Percentiles rank a stretch among this genome's conserved stretches.
Conservation (phyloP, 75 land plant species). For the Ceratopteris richardii region DNA sequence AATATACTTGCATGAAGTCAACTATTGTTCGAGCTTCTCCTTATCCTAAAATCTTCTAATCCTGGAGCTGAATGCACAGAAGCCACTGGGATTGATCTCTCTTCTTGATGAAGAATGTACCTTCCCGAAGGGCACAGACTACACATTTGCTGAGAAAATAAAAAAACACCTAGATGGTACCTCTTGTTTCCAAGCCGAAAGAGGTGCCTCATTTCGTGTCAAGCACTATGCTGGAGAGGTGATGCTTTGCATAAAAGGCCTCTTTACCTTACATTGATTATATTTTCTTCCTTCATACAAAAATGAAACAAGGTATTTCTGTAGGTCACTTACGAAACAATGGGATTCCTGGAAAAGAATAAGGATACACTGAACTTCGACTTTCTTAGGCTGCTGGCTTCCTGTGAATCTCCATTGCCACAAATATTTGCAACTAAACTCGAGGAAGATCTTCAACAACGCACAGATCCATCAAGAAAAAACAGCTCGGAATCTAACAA, state of each 20-base stretch:
- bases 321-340: constrained; percentile 81
- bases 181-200: constrained; percentile 64
- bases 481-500: constrained; percentile 46
- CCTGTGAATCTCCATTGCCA: constrained; percentile 45
- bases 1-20: no score
- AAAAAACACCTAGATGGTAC: constrained; percentile 65
- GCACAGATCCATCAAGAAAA: constrained; percentile 13
- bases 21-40: no score
- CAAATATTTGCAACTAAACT: constrained; percentile 47
- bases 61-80: no score
- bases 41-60: no score
- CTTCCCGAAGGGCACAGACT: constrained; percentile 70
- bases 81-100: constrained; percentile 71
- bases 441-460: constrained; percentile 25
- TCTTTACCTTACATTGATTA: no score
- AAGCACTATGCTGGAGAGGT: constrained; percentile 97
- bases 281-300: no score
- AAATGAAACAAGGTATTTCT: no score
- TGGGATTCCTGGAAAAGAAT: constrained; percentile 86
- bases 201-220: constrained; percentile 54
- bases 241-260: constrained; percentile 17
- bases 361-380: constrained; percentile 70
- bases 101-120: constrained; percentile 89
- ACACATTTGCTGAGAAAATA: constrained; percentile 77
- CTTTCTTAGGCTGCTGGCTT: constrained; percentile 53